Evolutionary conservation across 1,284 basidiomycete species (phyloP), one percentile per base, ranked within the genome.

Genomic region (Wallemia ichthyophaga): DNA sequence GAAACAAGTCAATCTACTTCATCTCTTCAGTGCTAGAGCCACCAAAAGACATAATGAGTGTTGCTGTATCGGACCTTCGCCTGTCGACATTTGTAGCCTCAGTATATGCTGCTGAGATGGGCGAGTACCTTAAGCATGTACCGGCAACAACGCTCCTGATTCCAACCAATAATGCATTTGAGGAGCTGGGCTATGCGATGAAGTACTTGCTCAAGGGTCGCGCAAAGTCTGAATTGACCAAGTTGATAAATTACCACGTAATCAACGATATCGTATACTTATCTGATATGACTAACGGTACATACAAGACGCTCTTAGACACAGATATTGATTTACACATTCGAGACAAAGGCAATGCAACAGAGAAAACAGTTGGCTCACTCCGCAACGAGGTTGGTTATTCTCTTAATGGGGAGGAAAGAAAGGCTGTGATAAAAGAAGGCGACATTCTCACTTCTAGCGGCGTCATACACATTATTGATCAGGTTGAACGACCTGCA

Each of bases 1-100:
- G 84, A 61, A 81, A 83, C 60, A 81, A 82, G 5, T 67, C 91
- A 62, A 82, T 99, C 62, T 99, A 98, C 70, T 82, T 96, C 64
- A 72, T 96, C 55, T 84, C 87, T 0, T 77, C 81, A 28, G 79
- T 89, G 0, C 73, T 96, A 24, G 73, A 78, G 5, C 85, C 86
- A 17, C 94, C 94, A 0, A 72, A 76, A 0, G 84, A 91, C 67
- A 77, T 82, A 17, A 72, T 96, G 32, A 78, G 84, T 66, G 83
- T 85, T 1, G 82, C 86, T 2, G 74, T 94, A 11, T 84, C 88
- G 0, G 76, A 77, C 58, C 75, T 94, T 2, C 80, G 87, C 33
- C 75, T 88, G 23, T 92, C 89, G 0, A 80, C 82, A 1, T 98
- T 91, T 71, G 77, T 96, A 48, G 87, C 88, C 0, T 82, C 86